These are phyloP conservation scores for Quercus mongolica DNA, from an alignment of 306 rosid genomes.

Conservation along the genomic window DNA sequence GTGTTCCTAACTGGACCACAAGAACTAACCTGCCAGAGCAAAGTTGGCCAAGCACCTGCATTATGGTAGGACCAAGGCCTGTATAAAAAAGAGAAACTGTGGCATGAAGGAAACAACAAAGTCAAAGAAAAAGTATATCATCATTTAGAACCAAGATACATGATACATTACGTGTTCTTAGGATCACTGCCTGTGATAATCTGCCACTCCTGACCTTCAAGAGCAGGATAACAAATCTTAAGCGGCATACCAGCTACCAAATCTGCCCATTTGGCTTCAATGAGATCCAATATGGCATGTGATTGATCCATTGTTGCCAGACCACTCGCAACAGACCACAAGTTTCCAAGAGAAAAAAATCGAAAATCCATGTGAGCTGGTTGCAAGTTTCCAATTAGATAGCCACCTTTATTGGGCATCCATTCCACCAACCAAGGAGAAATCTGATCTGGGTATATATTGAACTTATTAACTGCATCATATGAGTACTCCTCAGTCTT, in stretches of 20 bases:
- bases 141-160: constrained; percentile 16
- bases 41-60: constrained; percentile 91
- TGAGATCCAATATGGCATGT: constrained; percentile 76
- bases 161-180: constrained; percentile 65
- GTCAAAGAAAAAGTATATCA: not conserved
- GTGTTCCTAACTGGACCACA: not conserved
- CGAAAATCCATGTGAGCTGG: constrained; percentile 99
- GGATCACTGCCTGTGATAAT: constrained; percentile 87
- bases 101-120: constrained; percentile 9
- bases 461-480: constrained; percentile 88
- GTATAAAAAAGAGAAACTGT: constrained; percentile 27
- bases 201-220: constrained; percentile 90
- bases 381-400: constrained; percentile 81
- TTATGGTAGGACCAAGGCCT: constrained; percentile 94
- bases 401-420: constrained; percentile 82
- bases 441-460: constrained; percentile 84
- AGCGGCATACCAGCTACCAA: constrained; percentile 86
- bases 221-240: constrained; percentile 87
- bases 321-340: constrained; percentile 68
- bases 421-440: constrained; percentile 85
- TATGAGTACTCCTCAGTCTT: constrained; percentile 84
- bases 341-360: constrained; percentile 79
- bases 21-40: constrained; percentile 82
- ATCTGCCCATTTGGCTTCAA: constrained; percentile 84
- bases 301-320: constrained; percentile 67